Conservation (phyloP, 129 eudicot species). For the Gnaphalium uliginosum region DNA sequence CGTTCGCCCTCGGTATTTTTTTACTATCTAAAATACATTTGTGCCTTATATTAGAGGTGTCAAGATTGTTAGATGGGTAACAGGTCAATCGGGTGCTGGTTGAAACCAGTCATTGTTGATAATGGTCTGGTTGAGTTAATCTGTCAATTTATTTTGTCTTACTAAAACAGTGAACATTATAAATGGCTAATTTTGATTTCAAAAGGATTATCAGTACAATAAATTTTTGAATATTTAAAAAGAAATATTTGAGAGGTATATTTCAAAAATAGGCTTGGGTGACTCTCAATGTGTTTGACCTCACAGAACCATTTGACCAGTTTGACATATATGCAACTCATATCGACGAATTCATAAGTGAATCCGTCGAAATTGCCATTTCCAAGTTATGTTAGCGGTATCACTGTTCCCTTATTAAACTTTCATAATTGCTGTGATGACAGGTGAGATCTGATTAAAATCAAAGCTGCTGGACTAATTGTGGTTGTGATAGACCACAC, state of each 20-base stretch:
- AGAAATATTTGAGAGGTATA: too few relatives aligned
- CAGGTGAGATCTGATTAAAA: constrained; percentile 49
- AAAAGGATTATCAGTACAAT: background rate
- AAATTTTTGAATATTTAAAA: too few relatives aligned
- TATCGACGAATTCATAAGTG: background rate
- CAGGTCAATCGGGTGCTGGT: background rate
- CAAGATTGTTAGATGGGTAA: constrained; percentile 3
- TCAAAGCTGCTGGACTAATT: constrained; percentile 9
- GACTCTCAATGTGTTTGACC: background rate
- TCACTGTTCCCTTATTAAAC: background rate
- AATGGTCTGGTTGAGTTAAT: background rate
- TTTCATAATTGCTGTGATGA: background rate
- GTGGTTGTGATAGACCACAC: constrained; percentile 1
- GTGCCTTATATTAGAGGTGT: background rate
- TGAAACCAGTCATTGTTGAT: background rate
- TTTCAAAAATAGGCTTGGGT: background rate
- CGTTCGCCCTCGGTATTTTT: constrained; percentile 52
- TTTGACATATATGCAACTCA: background rate
- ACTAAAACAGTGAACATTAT: background rate
- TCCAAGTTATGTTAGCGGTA: background rate
- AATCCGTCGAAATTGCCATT: too few relatives aligned
- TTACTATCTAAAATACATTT: background rate
- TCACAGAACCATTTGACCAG: background rate
- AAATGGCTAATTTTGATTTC: too few relatives aligned
- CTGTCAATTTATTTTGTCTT: background rate